Base-by-base conservation (phyloP, 305 asterid species). In the Euphrasia arctica region DNA sequence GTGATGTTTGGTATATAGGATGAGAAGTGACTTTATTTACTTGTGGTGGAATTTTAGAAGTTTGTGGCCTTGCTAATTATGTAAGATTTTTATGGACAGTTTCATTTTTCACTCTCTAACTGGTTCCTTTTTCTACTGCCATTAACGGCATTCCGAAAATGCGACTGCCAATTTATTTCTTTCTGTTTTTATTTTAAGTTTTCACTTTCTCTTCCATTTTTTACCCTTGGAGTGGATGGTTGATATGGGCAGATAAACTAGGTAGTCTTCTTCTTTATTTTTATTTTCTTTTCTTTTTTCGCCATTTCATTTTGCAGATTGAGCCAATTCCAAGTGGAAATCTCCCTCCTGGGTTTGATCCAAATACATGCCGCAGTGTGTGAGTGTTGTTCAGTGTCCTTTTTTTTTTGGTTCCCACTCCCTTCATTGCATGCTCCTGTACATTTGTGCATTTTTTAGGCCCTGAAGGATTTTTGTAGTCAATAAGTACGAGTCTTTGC, bases 331-430 rank as follows among this genome's bases (percentile, higher is more conserved):
- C 49, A 69, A 87, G 95, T 83, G 97, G 95, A 70, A 90, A 90
- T 85, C 85, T 90, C 80, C 97, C 97, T 80, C 95, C 97, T 74
- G 95, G 97, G 70, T 90, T 90, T 79, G 97, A 90, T 85, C 80
- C 97, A 78, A 85, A 85, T 80, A 79, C 95, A 69, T 90, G 95
- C 85, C 91, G 95, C 95, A 90, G 95, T 79, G 97, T 90, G 97
- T 90, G 91, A 90, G 97, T 90, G 77, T 67, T 70, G 49, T 43
- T 43, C 14, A 43, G 49, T 9, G 49, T 43, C 49, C 11, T 43
- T 12, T 43, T 10, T 63, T 69, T 9, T 58, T 70, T 32, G 39
- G 7, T 7, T 47, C 32, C 9, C 58, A 36, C n/a, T 43, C 6
- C 32, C 42, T 66, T 47, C 67, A 45, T 45, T 58, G 60, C 34